phyloP scores from a whole-genome alignment of 345 rosid genomes.

The Anastatica hierochuntica region DNA sequence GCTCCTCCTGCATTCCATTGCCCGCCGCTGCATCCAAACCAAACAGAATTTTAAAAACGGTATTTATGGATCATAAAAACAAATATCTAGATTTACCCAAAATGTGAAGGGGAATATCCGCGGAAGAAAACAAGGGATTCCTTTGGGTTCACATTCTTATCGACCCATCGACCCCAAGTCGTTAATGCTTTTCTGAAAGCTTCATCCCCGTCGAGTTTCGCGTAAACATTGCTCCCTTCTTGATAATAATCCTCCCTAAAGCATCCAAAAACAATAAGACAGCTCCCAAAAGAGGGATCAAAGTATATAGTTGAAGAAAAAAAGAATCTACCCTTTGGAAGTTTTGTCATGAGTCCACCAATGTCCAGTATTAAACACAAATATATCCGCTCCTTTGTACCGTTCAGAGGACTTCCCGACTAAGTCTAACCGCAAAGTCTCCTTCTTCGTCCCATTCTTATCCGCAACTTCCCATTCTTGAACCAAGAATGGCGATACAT shows the following conservation, averaged over 20 bases:
- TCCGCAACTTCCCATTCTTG: slow-evolving; percentile 73
- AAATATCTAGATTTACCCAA: slow-evolving; percentile 42
- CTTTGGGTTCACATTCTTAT: slow-evolving; percentile 53
- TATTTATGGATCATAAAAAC: neutral
- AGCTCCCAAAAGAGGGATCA: neutral
- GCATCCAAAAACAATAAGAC: neutral
- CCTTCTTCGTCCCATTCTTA: slow-evolving; percentile 53
- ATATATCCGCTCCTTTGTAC: slow-evolving; percentile 64
- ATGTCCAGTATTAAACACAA: slow-evolving; percentile 90
- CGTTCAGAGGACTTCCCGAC: slow-evolving; percentile 59
- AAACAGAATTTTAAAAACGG: neutral
- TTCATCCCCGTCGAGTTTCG: slow-evolving; percentile 72
- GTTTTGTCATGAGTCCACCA: slow-evolving; percentile 99
- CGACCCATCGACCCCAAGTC: slow-evolving; percentile 91
- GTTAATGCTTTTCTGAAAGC: slow-evolving; percentile 86
- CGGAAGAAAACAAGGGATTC: slow-evolving; percentile 74
- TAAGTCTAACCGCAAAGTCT: slow-evolving; percentile 83
- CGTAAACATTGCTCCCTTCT: slow-evolving; percentile 74
- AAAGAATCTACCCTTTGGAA: slow-evolving; percentile 51
- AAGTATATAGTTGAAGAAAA: neutral
- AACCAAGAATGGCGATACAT: slow-evolving; percentile 86
- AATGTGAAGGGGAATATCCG: slow-evolving; percentile 92
- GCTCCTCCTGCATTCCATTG: slow-evolving; percentile 99
- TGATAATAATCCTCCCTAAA: slow-evolving; percentile 88
- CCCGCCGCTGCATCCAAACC: slow-evolving; percentile 56